A percentile compares a stretch with the other conserved stretches of the same genome.
phyloP scores from a whole-genome alignment of 441 rosid species.

The Gossypium lobatum region DNA sequence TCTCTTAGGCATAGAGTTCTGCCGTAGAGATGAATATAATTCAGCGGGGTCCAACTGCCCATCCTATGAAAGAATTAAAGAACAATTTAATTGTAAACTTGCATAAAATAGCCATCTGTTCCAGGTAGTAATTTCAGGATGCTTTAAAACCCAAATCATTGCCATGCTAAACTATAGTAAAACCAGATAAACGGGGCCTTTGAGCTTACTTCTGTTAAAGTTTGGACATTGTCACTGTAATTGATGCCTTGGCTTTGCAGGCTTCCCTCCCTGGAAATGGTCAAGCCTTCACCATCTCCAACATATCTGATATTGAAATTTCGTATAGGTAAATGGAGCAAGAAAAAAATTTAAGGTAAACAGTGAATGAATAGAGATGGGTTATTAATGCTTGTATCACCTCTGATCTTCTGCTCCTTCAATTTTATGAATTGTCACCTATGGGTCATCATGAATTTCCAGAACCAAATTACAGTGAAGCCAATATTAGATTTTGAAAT shows the following conservation, averaged over 20 bases:
- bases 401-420: conserved; percentile 55
- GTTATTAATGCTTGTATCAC: conserved; percentile 26
- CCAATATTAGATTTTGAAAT: background rate
- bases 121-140: background rate
- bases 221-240: conserved; percentile 31
- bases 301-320: conserved; percentile 38
- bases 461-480: conserved; percentile 4
- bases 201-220: conserved; percentile 42
- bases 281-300: conserved; percentile 44
- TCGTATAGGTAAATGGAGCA: conserved; percentile 10
- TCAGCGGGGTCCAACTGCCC: conserved; percentile 16
- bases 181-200: conserved; percentile 15
- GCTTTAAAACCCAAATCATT: background rate
- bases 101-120: conserved; percentile 3
- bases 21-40: conserved; percentile 31
- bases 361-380: background rate
- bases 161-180: background rate
- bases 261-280: conserved; percentile 40
- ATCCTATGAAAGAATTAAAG: conserved; percentile 34
- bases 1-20: conserved; percentile 44
- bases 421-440: conserved; percentile 76
- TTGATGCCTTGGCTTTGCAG: conserved; percentile 40
- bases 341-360: background rate
- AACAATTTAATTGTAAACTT: conserved; percentile 14
- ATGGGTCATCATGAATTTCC: conserved; percentile 21